Evolutionary conservation across 345 rosid genomes (phyloP).

Genomic region (Gossypium bickii): DNA sequence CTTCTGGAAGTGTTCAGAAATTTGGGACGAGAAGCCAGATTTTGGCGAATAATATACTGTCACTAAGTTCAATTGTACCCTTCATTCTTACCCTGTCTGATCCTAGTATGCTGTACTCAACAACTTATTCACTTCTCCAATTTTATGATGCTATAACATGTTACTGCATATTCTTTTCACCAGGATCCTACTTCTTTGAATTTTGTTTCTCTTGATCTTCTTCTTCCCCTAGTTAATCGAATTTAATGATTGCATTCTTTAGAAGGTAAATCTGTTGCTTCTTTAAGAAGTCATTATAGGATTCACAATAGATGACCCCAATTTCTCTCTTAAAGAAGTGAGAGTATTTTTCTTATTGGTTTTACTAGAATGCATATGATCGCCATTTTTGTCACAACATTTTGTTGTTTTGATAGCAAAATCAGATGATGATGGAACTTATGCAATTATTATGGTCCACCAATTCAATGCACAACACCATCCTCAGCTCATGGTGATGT

Average conservation of each 20-base stretch:
- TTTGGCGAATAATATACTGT: neutral
- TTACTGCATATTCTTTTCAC: neutral
- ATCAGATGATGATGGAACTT: neutral
- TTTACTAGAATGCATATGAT: neutral
- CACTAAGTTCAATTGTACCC: neutral
- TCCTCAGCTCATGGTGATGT: neutral
- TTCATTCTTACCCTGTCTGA: neutral
- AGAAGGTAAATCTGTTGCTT: neutral
- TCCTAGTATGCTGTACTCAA: neutral
- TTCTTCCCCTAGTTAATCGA: neutral
- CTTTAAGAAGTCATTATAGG: neutral
- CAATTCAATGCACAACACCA: neutral
- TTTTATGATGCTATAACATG: neutral
- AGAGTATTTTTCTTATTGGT: neutral
- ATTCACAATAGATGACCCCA: neutral
- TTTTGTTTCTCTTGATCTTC: neutral
- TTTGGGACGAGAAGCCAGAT: neutral
- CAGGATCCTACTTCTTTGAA: neutral
- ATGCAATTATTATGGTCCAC: neutral
- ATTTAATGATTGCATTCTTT: neutral
- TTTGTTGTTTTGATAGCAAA: slow-evolving; percentile 1
- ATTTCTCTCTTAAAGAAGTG: neutral
- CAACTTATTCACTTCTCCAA: neutral
- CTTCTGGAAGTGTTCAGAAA: slow-evolving; percentile 5
- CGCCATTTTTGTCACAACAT: neutral